Base-by-base conservation (phyloP, 192 early-diverging fungal species). In the Chytriomyces hyalinus region DNA sequence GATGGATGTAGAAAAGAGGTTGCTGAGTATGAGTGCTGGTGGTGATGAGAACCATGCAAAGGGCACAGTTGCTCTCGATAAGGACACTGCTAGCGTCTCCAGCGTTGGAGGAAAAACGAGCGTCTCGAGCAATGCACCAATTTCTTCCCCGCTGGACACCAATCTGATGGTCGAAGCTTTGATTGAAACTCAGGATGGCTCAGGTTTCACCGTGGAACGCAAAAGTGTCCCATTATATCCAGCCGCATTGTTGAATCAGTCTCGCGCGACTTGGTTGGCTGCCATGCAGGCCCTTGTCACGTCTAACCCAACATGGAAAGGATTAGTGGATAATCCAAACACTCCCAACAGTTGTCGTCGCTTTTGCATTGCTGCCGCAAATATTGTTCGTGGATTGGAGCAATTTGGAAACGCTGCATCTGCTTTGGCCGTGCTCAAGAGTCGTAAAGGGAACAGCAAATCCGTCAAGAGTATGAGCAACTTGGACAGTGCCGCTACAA, bases 301-400 rank as follows among this genome's bases (percentile, higher is more conserved):
- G 36, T 51, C 70, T 5, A 70, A 68, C 67, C 67, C 17, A 8
- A 61, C 57, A 17, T 78, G 76, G 76, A 69, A 68, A 17, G 64
- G 26, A 26, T 51, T 78, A 15, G 60, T 24, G n/a, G 61, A 69
- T 7, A 66, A 26, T 26, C 68, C 76, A 17, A 67, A 70, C 11
- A 46, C 76, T 8, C 76, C 76, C 20, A 78, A 78, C 68, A 60
- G 53, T 11, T 69, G 76, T 17, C 76, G 76, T 45, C 24, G 76
- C 7, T 78, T 78, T 67, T 78, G 60, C 59, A 67, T 70, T 9
- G 76, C 76, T 24, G 66, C 68, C 5, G 57, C 76, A 10, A 78
- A 78, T 57, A 78, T 78, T 62, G 47, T 57, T 26, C 49, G 76
- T 20, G 76, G 76, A 7, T 26, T 78, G 76, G 76, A 78, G 67